Base-by-base conservation (phyloP, 176 grass and related monocot species). In the Triticum timopheevii region DNA sequence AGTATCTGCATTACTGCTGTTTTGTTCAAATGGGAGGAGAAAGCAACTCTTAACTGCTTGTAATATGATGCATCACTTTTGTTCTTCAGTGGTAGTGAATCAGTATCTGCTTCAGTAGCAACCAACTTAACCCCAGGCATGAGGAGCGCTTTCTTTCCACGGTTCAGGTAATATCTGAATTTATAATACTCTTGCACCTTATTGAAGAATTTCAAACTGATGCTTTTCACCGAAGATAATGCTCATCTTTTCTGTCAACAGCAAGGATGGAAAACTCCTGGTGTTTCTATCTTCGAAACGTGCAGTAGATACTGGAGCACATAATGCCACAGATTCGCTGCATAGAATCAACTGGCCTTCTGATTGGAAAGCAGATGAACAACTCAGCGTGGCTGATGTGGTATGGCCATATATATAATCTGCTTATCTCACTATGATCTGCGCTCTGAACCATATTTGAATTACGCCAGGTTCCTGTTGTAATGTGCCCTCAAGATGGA, bases 401-500 rank as follows among this genome's bases (percentile, higher is more conserved):
- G 93, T 95, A 95, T 82, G 76, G 2, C 23, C 22, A 62, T 0
- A 76, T 25, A 68, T 49, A 76, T 25, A 76, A 76, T 39, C 23
- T 65, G 1, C 77, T 82, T 88, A 12, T 47, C 65, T 35, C 4
- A 4, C 19, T 20, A 4, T 45, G 23, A 30, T 72, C 19, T 87
- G 75, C 6, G 23, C 44, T 69, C 13, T 59, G 30, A 45, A 39
- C 47, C 36, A 23, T 59, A n/a, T 61, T 16, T 80, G 61, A 80
- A 61, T 15, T 80, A 17, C 25, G 5, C 20, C 66, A 98, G 96
- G 90, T 98, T 68, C 90, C 90, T 64, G 61, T 94, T 86, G 92
- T 98, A 40, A 91, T 91, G 94, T 94, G 81, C 39, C 94, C 92
- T 86, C 87, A 91, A 54, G 82, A 90, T 45, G 82, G 86, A 23